Base-by-base conservation (phyloP, 495 filamentous ascomycete species). In the Halenospora varia region DNA sequence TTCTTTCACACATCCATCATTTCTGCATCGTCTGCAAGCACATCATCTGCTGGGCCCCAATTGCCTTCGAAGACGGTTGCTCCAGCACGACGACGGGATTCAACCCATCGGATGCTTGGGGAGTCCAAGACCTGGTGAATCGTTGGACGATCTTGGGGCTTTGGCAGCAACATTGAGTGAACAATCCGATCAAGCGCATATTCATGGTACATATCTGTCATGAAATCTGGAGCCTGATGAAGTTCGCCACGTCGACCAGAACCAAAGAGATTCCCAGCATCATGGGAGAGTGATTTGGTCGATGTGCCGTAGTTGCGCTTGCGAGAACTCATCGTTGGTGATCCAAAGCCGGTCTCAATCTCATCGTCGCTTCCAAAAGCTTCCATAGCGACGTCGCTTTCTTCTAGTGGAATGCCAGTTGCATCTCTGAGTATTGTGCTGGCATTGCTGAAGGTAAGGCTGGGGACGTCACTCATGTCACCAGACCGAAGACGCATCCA, bases 21-120 rank as follows among this genome's bases (percentile, higher is more conserved):
- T 68, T 88, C 85, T 47, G 82, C 78, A 71, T 88, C 85, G 67
- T 83, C 81, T n/a, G 75, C 77, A 59, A 89, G 73, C 24, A 88
- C 77, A 55, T 87, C 80, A 59, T 90, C 86, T 10, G 83, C 83
- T 40, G 92, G 94, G 1, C 94, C 94, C 89, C 90, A 98, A 68
- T 90, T 92, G 62, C 94, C 95, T 74, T 98, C 94, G 60, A 86
- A 97, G 50, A 97, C 84, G 10, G 89, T 95, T 20, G 95, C 95
- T 24, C 89, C 88, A 22, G 90, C 89, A 46, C 85, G 83, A 29
- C 89, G 85, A 57, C 91, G 84, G 47, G 68, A 67, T 54, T 80
- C 80, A 18, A 90, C 87, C 86, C 95, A 98, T 56, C 77, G 77
- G 22, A 94, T 77, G 18, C 89, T 87, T 40, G 81, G 82, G 1